Evolutionary conservation across 2,329 filamentous ascomycete species (phyloP), one percentile per base, ranked within the genome.

Genomic region (Colletotrichum siamense): DNA sequence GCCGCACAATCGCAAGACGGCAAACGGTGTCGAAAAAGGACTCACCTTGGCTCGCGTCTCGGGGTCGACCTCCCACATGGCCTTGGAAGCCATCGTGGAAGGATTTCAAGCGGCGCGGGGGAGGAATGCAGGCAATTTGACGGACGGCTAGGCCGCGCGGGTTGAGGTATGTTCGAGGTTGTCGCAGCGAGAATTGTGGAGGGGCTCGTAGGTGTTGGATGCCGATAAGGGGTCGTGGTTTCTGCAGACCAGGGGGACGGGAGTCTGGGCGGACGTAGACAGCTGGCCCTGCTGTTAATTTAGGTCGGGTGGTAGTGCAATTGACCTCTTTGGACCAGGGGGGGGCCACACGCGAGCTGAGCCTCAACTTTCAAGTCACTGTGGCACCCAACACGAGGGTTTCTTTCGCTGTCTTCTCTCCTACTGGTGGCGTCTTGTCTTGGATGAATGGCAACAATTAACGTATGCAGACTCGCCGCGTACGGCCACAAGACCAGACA

Each of bases 1-100:
- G 59, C 32, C 28, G 59, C 59, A 36, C 26, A 49, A 59, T 74
- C 71, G 70, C 70, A 61, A 59, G 36, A 18, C 66, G 57, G 39
- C 57, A 12, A 26, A 73, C 44, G 49, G 49, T 34, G 55, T 67
- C 13, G 36, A 24, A 28, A 30, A 70, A 69, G 73, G 30, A 75
- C 85, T 81, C 88, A 98, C 96, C 92, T 99, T 99, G 83, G 94
- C 95, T 87, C 95, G 93, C 77, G 96, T 99, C 89, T 99, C 96
- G 65, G 97, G 97, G 86, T 99, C 97, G 79, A 99, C 96, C 88
- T 99, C 97, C 97, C 97, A 99, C 94, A 98, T 96, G 80, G 90
- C 92, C 87, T 96, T 96, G 83, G 92, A 89, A 79, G 91, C 88
- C 91, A 93, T 92, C 73, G 80, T 81, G 80, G 79, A 66, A 73